These are phyloP conservation scores for Cruciata laevipes DNA, from an alignment of 257 asterid species.

Conservation along the genomic window DNA sequence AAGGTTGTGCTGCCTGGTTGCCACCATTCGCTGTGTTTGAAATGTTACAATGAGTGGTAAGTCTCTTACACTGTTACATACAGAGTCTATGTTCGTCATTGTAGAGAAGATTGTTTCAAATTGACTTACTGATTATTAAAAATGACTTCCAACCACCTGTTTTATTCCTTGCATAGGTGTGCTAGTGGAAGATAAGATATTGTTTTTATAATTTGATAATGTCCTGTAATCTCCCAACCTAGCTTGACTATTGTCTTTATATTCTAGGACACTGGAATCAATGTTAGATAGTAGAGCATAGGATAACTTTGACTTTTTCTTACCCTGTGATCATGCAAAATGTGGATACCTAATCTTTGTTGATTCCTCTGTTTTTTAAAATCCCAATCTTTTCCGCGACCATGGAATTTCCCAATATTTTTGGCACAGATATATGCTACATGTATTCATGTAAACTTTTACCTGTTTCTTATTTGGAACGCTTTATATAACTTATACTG, in stretches of 20 bases:
- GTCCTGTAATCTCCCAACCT: background rate
- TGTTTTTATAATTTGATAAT: background rate
- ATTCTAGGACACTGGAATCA: background rate
- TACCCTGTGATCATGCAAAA: too few relatives aligned
- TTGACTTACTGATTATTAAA: background rate
- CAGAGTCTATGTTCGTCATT: too few relatives aligned
- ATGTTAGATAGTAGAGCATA: background rate
- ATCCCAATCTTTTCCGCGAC: background rate
- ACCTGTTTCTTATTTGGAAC: constrained; percentile 1
- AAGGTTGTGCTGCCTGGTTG: constrained; percentile 30
- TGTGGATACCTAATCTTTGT: too few relatives aligned
- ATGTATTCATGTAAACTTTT: background rate
- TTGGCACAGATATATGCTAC: background rate
- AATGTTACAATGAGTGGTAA: constrained; percentile 29
- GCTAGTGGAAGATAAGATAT: background rate
- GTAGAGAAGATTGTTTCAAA: background rate
- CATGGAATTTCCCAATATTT: background rate
- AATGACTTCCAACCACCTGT: constrained; percentile 4
- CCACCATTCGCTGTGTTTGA: constrained; percentile 29
- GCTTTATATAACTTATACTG: background rate
- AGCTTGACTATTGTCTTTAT: background rate
- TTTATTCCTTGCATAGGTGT: background rate
- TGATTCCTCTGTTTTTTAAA: too few relatives aligned
- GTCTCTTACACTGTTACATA: constrained; percentile 1
- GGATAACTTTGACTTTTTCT: background rate